Evolutionary conservation across 2,329 filamentous ascomycete genomes (phyloP), one percentile per base, ranked within the genome.

Genomic region (Penicillium sclerotigenum): DNA sequence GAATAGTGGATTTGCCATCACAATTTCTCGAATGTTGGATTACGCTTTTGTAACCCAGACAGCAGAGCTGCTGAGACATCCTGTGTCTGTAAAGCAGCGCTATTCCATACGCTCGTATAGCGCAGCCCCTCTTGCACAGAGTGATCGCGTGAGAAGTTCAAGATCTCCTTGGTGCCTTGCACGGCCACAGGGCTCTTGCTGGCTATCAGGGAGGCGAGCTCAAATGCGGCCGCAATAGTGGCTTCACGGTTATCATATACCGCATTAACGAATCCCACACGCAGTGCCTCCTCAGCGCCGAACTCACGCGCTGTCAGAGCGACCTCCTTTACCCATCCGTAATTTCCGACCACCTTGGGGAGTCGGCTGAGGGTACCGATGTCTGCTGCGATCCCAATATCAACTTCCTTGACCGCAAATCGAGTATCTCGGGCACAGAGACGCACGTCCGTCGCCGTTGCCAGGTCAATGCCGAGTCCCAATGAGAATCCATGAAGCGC

Each of bases 31-130:
- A 96, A 97, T 18, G 79, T 89, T 13, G 91, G 88, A 69, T 84
- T 92, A 63, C 80, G 87, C 82, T 89, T 96, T 74, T 88, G 81
- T 60, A 96, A 71, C 9, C 88, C 89, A 37, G 89, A 90, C 70
- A 89, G 69, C 71, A 97, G 79, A 0, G 92, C 91, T 57, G 81
- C 78, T 68, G 84, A 77, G 41, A 96, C 82, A 78, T 97, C 93
- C 50, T 80, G 78, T 7, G 90, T 89, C 78, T 97, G 92, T 65
- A 96, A 70, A 68, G 89, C 89, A 2, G 86, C 88, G 65, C 85
- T 83, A 70, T 97, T 97, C 93, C 92, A 97, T 1, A 94, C 81
- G 11, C 84, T 82, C 4, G 92, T 96, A 73, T 96, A 97, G 56
- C 84, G 84, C 71, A 97, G 75, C 45, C 86, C 90, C 64, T 96